Conservation (phyloP, 192 early-diverging fungal species). For the Entophlyctis helioformis region DNA sequence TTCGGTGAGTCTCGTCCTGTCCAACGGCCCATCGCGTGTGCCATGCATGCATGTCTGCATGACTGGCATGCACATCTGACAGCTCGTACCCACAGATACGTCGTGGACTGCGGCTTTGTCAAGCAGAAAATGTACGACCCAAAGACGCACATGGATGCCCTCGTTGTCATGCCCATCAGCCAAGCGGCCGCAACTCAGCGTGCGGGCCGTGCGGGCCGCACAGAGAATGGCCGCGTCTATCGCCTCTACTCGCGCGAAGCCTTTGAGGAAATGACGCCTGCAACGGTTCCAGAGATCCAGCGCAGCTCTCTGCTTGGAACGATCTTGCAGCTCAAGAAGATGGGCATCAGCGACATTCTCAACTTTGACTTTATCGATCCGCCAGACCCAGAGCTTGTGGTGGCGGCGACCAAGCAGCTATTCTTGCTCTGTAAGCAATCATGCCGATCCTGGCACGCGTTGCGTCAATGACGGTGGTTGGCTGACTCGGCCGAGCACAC, state of each 20-base stretch:
- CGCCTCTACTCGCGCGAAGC: constrained; percentile 41
- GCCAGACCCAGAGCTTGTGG: constrained; percentile 28
- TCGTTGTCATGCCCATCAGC: constrained; percentile 39
- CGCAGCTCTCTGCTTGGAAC: constrained; percentile 29
- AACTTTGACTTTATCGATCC: constrained; percentile 51
- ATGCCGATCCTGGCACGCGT: not conserved
- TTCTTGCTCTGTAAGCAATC: constrained; percentile 27
- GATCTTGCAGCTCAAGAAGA: constrained; percentile 32
- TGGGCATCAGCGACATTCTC: constrained; percentile 43
- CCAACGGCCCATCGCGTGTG: not conserved
- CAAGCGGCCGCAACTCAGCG: constrained; percentile 51
- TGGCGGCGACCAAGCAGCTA: constrained; percentile 27
- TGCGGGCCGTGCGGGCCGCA: constrained; percentile 48
- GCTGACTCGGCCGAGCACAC: not conserved
- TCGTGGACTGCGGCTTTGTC: constrained; percentile 53
- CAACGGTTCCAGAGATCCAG: constrained; percentile 49
- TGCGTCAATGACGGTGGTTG: not conserved
- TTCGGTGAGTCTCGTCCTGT: constrained; percentile 10
- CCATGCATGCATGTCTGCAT: no score
- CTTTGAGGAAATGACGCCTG: constrained; percentile 33
- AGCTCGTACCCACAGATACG: no score
- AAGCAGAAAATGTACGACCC: constrained; percentile 50
- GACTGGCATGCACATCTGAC: no score
- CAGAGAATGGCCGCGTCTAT: constrained; percentile 43
- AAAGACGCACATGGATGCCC: constrained; percentile 32